Percentiles rank a stretch among this genome's conserved stretches.
Evolutionary conservation across 352 stramenopile genomes (phyloP).

Genomic region (Thalassiosira exigua): DNA sequence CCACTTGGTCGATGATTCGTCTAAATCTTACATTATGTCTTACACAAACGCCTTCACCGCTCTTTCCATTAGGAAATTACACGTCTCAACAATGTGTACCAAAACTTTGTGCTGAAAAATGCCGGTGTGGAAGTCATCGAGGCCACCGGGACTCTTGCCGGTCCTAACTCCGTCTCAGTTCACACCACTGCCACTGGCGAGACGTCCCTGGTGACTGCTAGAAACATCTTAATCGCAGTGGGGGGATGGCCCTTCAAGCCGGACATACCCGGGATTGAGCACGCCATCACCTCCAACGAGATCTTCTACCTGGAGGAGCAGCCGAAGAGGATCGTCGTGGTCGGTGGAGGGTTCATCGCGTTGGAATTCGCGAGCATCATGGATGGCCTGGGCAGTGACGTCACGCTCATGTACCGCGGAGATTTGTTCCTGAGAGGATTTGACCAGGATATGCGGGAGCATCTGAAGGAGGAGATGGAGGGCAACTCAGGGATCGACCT

Average conservation of each 20-base stretch:
- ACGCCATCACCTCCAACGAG: slow-evolving; percentile 94
- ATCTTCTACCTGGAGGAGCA: slow-evolving; percentile 96
- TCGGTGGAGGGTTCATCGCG: slow-evolving; percentile 98
- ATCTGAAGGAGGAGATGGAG: slow-evolving; percentile 81
- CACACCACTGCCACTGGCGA: slow-evolving; percentile 29
- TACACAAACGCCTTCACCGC: too few relatives aligned
- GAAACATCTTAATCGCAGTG: slow-evolving; percentile 94
- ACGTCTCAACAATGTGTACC: too few relatives aligned
- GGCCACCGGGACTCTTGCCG: too few relatives aligned
- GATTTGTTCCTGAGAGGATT: slow-evolving; percentile 76
- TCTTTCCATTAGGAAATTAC: too few relatives aligned
- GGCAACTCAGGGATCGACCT: slow-evolving; percentile 72
- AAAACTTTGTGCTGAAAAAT: too few relatives aligned
- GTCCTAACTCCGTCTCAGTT: slow-evolving; percentile 65
- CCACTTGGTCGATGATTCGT: too few relatives aligned
- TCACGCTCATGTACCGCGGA: slow-evolving; percentile 82
- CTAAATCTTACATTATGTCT: too few relatives aligned
- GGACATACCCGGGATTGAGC: slow-evolving; percentile 85
- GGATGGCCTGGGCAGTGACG: slow-evolving; percentile 91
- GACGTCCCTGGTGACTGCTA: slow-evolving; percentile 64
- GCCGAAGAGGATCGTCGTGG: slow-evolving; percentile 93
- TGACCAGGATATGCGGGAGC: slow-evolving; percentile 68
- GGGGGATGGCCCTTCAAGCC: slow-evolving; percentile 90
- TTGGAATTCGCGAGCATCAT: slow-evolving; percentile 97
- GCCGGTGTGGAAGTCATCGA: too few relatives aligned